phyloP scores from a whole-genome alignment of 106 monocot genomes.

The Dactylorhiza incarnata region DNA sequence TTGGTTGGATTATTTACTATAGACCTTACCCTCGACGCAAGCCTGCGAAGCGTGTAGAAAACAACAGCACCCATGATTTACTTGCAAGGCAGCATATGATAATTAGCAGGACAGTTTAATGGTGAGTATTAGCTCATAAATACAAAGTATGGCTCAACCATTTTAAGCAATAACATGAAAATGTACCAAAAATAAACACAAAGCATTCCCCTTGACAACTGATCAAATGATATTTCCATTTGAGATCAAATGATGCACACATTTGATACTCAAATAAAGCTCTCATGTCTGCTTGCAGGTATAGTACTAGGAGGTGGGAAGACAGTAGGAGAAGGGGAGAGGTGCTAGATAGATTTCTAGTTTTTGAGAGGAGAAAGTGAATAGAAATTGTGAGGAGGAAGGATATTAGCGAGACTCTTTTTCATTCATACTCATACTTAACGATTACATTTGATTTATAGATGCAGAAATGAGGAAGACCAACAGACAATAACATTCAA shows the following conservation, averaged over 20 bases:
- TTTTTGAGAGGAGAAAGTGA: too few species aligned
- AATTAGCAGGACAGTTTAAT: not conserved
- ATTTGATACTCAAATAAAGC: too few species aligned
- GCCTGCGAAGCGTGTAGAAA: constrained; percentile 28
- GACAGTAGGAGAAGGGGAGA: too few species aligned
- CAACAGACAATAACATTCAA: too few species aligned
- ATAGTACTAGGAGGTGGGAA: too few species aligned
- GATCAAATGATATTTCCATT: not conserved
- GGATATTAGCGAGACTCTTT: too few species aligned
- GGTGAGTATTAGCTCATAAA: not conserved
- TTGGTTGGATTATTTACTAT: constrained; percentile 88
- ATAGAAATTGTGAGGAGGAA: too few species aligned
- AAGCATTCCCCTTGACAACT: not conserved
- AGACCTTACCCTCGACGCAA: constrained; percentile 82
- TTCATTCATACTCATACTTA: too few species aligned
- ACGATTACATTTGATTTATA: too few species aligned
- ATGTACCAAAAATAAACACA: not conserved
- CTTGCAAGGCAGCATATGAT: not conserved
- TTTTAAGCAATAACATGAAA: not conserved
- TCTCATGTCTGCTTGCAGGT: too few species aligned
- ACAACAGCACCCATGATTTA: not conserved
- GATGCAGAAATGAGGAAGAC: too few species aligned
- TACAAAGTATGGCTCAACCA: not conserved
- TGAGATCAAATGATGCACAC: not conserved
- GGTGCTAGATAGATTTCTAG: too few species aligned